Conservation (phyloP, 768 basidiomycete species). For the Mycena venus region DNA sequence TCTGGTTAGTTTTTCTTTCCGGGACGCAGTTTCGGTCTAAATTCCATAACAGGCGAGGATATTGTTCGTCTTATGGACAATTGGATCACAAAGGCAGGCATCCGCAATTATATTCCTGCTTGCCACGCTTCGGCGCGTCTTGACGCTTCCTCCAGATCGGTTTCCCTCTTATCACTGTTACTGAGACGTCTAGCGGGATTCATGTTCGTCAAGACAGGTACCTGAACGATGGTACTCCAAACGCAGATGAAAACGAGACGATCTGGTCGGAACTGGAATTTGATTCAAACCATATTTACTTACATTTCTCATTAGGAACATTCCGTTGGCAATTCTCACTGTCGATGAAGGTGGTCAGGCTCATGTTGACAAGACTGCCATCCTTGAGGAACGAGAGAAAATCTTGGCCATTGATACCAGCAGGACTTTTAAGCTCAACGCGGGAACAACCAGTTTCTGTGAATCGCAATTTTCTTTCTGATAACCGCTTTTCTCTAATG, state of each 20-base stretch:
- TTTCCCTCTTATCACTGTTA: slow-evolving; percentile 91
- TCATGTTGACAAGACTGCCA: slow-evolving; percentile 67
- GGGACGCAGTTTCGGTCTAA: slow-evolving; percentile 22
- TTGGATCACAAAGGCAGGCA: slow-evolving; percentile 91
- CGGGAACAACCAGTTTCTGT: slow-evolving; percentile 89
- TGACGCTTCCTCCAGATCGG: slow-evolving; percentile 61
- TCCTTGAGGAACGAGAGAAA: slow-evolving; percentile 79
- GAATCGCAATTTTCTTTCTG: slow-evolving; percentile 43
- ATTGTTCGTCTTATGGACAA: slow-evolving; percentile 87
- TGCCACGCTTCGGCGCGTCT: neutral
- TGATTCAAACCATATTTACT: slow-evolving; percentile 1
- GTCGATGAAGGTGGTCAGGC: slow-evolving; percentile 69
- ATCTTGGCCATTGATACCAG: slow-evolving; percentile 78
- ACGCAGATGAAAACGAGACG: slow-evolving; percentile 87
- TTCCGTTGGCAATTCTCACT: slow-evolving; percentile 83
- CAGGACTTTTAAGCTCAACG: slow-evolving; percentile 91
- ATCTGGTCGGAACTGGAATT: slow-evolving; percentile 68
- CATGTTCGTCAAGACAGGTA: slow-evolving; percentile 81
- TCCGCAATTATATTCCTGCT: neutral
- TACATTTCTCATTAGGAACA: slow-evolving; percentile 62
- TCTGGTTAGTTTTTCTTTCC: slow-evolving; percentile 56
- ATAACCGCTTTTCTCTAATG: slow-evolving; percentile 37
- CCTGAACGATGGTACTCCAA: slow-evolving; percentile 84
- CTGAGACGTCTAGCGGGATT: slow-evolving; percentile 79
- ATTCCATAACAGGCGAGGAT: slow-evolving; percentile 62